phyloP scores from a whole-genome alignment of 148 eudicot species.

The Mesembryanthemum crystallinum region DNA sequence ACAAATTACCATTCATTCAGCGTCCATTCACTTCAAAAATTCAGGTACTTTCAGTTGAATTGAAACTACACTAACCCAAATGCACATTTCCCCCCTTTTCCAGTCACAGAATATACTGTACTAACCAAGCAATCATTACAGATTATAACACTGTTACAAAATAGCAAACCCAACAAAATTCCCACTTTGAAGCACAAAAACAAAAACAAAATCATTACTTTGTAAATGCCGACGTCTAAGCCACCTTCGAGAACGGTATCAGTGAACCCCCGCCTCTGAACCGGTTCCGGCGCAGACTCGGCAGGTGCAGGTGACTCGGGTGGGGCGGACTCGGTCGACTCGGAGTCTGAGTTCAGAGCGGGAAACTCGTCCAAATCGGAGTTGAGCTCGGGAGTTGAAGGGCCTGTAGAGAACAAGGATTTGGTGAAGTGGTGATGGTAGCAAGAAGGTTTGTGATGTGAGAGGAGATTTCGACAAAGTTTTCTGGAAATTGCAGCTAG shows the following conservation, averaged over 20 bases:
- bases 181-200: not conserved
- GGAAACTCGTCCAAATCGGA: constrained; percentile 34
- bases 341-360: constrained; percentile 26
- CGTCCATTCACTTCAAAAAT: too few relatives aligned
- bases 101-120: too few relatives aligned
- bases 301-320: constrained; percentile 17
- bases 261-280: not conserved
- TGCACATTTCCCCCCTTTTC: not conserved
- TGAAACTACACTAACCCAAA: too few relatives aligned
- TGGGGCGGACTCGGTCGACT: constrained; percentile 25
- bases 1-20: too few relatives aligned
- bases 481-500: constrained; percentile 15
- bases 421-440: constrained; percentile 15
- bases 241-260: constrained; percentile 57
- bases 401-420: constrained; percentile 37
- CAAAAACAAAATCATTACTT: constrained; percentile 30
- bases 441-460: constrained; percentile 12
- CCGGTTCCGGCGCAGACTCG: constrained; percentile 15
- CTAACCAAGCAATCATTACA: too few relatives aligned
- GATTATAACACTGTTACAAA: too few relatives aligned
- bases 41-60: too few relatives aligned
- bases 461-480: constrained; percentile 13
- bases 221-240: constrained; percentile 64
- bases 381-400: constrained; percentile 22
- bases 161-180: not conserved